Base-by-base conservation (phyloP, 1,284 basidiomycete genomes). In the Amylostereum chailletii region DNA sequence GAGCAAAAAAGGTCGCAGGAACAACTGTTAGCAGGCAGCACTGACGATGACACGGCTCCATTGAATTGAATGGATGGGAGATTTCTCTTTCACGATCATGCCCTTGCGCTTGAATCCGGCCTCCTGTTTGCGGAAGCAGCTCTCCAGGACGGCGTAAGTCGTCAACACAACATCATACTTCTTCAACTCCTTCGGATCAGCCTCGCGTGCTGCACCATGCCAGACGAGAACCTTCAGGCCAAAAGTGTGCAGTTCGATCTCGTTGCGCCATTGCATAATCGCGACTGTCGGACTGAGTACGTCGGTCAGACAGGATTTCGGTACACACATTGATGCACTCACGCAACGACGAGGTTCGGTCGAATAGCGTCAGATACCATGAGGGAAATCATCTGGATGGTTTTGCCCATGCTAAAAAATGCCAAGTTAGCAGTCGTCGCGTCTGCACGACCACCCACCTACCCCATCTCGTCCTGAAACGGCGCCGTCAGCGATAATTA, bases 231-330 rank as follows among this genome's bases (percentile, higher is more conserved):
- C 89, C 47, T 82, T 82, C 60, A 93, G 71, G 5, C 83, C 83
- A 53, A 85, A 77, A 0, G 90, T 88, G 58, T 92, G 90, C 0
- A 83, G 69, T 36, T 83, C 81, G 51, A 99, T 93, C 66, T 99
- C 96, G 64, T 95, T 93, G 58, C 84, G 82, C 96, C 96, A 99
- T 70, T 99, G 95, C 85, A 99, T 94, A 56, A 99, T 83, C 29
- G 96, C 96, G 45, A 98, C 95, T 2, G 94, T 96, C 2, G 92
- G 92, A 26, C 87, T 90, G 51, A 0, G 39, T 10, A 27, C 32
- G 27, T 11, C 27, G n/a, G 27, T 11, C 6, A 6, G 39, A 40
- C n/a, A n/a, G 39, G 11, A 37, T 37, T 37, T 7, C 36, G 36
- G 42, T 47, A 30, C 11, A 46, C 27, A 34, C 26, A 37, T 42